These are phyloP conservation scores for Fraxinus sp. DNA, from an alignment of 305 asterid genomes.

Conservation along the genomic window DNA sequence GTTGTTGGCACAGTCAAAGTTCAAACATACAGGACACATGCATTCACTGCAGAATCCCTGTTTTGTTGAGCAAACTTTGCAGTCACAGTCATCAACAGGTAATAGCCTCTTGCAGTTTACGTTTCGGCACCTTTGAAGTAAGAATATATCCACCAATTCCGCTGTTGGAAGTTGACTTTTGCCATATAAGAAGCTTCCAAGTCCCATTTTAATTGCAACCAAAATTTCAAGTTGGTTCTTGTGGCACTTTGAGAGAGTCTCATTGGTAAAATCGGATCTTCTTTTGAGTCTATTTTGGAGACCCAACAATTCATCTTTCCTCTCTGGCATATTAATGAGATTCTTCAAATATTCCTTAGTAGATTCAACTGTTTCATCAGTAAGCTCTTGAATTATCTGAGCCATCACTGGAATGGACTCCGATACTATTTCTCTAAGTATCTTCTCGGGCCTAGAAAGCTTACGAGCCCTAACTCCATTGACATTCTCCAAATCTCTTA, in stretches of 20 bases:
- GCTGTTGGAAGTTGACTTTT: slow-evolving; percentile 40
- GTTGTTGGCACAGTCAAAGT: slow-evolving; percentile 86
- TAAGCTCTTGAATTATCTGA: slow-evolving; percentile 71
- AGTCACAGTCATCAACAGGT: slow-evolving; percentile 95
- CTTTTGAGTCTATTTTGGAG: slow-evolving; percentile 76
- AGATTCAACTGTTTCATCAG: slow-evolving; percentile 71
- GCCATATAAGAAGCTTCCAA: slow-evolving; percentile 53
- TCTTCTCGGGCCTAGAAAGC: slow-evolving; percentile 67
- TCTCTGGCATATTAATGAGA: slow-evolving; percentile 51
- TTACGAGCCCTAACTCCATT: slow-evolving; percentile 43
- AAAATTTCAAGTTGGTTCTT: slow-evolving; percentile 71
- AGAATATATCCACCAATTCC: slow-evolving; percentile 75
- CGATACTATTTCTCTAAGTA: slow-evolving; percentile 71
- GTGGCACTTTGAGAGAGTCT: slow-evolving; percentile 73
- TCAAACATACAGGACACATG: slow-evolving; percentile 92
- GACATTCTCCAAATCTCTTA: slow-evolving; percentile 42
- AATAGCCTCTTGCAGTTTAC: slow-evolving; percentile 65
- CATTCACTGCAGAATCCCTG: slow-evolving; percentile 96
- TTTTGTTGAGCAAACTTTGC: slow-evolving; percentile 81
- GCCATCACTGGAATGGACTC: slow-evolving; percentile 77
- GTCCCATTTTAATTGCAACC: slow-evolving; percentile 74
- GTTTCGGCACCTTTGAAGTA: slow-evolving; percentile 82
- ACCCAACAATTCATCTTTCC: slow-evolving; percentile 54
- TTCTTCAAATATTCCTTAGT: slow-evolving; percentile 59
- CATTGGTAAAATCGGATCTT: slow-evolving; percentile 73